phyloP scores from a whole-genome alignment of 2,329 filamentous ascomycete species.

The Fusarium neocosmosporiellum region DNA sequence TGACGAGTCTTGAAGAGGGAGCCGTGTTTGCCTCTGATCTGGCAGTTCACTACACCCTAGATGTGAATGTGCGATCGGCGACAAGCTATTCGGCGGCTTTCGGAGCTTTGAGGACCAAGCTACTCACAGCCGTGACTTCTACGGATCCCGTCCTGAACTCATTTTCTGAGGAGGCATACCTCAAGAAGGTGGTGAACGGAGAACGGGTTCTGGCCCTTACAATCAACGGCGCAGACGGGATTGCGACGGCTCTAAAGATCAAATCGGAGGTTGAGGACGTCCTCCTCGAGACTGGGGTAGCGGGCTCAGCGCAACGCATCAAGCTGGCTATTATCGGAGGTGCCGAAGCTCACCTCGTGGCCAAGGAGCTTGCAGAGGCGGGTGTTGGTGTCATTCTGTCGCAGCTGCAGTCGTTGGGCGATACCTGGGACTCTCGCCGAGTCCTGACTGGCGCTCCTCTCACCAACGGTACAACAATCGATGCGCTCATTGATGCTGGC shows the following conservation, averaged over 20 bases:
- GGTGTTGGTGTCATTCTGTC: conserved; percentile 69
- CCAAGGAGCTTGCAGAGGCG: conserved; percentile 66
- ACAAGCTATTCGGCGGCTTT: conserved; percentile 67
- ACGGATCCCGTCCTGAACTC: conserved; percentile 51
- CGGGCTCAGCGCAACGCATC: conserved; percentile 47
- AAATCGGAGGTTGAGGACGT: conserved; percentile 66
- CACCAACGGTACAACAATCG: conserved; percentile 72
- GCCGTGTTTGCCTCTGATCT: conserved; percentile 66
- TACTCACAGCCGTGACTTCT: conserved; percentile 61
- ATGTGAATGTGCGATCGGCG: conserved; percentile 49
- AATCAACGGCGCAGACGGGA: conserved; percentile 72
- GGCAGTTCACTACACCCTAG: conserved; percentile 70
- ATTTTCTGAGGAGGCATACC: conserved; percentile 62
- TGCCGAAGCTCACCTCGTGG: conserved; percentile 71
- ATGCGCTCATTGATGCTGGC: conserved; percentile 67
- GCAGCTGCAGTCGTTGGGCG: conserved; percentile 66
- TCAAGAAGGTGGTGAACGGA: conserved; percentile 65
- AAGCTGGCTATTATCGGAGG: conserved; percentile 70
- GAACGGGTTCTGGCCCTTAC: conserved; percentile 66
- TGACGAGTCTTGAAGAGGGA: conserved; percentile 57
- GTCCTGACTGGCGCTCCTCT: conserved; percentile 73
- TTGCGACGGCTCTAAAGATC: conserved; percentile 67
- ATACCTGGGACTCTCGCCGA: conserved; percentile 70
- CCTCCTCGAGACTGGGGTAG: conserved; percentile 31
- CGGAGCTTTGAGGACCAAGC: conserved; percentile 62